Percentiles rank a stretch among this genome's conserved stretches.
Evolutionary conservation across 352 stramenopile species (phyloP).

Genomic region (Hyaloperonospora brassicae): DNA sequence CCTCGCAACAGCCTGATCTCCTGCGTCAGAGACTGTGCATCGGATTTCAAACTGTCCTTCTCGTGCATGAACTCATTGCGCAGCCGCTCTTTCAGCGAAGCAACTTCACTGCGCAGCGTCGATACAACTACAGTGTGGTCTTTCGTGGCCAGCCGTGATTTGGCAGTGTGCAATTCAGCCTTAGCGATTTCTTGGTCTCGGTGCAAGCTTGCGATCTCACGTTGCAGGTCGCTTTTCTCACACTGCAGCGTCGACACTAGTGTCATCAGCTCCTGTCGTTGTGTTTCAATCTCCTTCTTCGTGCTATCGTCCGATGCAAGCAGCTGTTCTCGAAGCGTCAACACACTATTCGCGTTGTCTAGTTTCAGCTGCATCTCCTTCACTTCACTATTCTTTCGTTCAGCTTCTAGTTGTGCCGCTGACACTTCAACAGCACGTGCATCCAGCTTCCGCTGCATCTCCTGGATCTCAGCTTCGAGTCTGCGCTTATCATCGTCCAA

Average conservation of each 20-base stretch:
- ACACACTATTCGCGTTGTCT: conserved; percentile 30
- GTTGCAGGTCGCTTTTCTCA: conserved; percentile 32
- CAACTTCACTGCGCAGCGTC: conserved; percentile 54
- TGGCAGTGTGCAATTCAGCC: conserved; percentile 30
- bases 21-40: conserved; percentile 34
- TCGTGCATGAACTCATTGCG: conserved; percentile 59
- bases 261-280: conserved; percentile 36
- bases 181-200: conserved; percentile 23
- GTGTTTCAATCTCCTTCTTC: conserved; percentile 33
- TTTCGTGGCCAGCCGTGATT: conserved; percentile 36
- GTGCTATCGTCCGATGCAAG: conserved; percentile 38
- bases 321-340: conserved; percentile 42
- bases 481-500: conserved; percentile 27
- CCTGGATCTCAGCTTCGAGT: conserved; percentile 24
- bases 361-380: conserved; percentile 50
- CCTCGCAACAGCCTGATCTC: conserved; percentile 34
- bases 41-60: conserved; percentile 33
- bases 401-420: conserved; percentile 27
- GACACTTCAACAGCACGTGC: conserved; percentile 16
- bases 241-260: conserved; percentile 36
- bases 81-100: conserved; percentile 48
- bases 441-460: conserved; percentile 36
- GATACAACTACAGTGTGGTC: conserved; percentile 49
- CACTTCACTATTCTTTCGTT: conserved; percentile 39
- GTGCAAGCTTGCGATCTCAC: conserved; percentile 17